Evolutionary conservation across 2,329 filamentous ascomycete species (phyloP).

Genomic region (Nothophaeocryptopus gaeumannii): DNA sequence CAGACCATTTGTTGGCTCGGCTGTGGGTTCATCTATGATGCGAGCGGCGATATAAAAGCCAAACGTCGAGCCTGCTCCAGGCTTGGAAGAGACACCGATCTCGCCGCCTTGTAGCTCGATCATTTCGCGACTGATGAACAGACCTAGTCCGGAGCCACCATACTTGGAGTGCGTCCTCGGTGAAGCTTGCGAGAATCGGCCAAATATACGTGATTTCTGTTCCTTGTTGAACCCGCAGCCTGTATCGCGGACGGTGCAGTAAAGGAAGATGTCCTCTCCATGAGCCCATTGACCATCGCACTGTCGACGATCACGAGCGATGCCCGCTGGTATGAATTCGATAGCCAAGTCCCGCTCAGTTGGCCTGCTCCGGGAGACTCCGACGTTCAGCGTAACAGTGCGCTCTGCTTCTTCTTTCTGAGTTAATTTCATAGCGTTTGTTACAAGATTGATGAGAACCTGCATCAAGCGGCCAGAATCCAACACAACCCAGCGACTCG

Average conservation of each 20-base stretch:
- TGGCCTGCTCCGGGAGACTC: slow-evolving; percentile 16
- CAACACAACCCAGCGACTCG: slow-evolving; percentile 19
- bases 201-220: slow-evolving; percentile 53
- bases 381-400: slow-evolving; percentile 19
- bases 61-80: slow-evolving; percentile 61
- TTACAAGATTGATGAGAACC: slow-evolving; percentile 30
- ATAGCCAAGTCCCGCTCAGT: slow-evolving; percentile 21
- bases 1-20: not conserved
- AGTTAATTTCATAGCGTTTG: slow-evolving; percentile 31
- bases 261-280: slow-evolving; percentile 19
- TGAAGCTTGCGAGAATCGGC: slow-evolving; percentile 66
- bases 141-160: slow-evolving; percentile 66
- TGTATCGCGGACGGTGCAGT: slow-evolving; percentile 33
- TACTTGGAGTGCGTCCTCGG: slow-evolving; percentile 66
- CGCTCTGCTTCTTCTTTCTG: slow-evolving; percentile 17
- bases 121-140: slow-evolving; percentile 66
- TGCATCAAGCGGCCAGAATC: slow-evolving; percentile 27
- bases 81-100: slow-evolving; percentile 61
- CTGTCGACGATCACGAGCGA: slow-evolving; percentile 14
- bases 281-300: slow-evolving; percentile 3
- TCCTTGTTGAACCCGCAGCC: slow-evolving; percentile 39
- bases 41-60: slow-evolving; percentile 64
- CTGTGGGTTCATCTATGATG: slow-evolving; percentile 1
- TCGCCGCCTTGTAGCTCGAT: slow-evolving; percentile 67
- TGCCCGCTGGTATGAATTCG: slow-evolving; percentile 21